These are phyloP conservation scores for Sequoia sempervirens DNA, from an alignment of 75 land plant genomes.

Conservation along the genomic window DNA sequence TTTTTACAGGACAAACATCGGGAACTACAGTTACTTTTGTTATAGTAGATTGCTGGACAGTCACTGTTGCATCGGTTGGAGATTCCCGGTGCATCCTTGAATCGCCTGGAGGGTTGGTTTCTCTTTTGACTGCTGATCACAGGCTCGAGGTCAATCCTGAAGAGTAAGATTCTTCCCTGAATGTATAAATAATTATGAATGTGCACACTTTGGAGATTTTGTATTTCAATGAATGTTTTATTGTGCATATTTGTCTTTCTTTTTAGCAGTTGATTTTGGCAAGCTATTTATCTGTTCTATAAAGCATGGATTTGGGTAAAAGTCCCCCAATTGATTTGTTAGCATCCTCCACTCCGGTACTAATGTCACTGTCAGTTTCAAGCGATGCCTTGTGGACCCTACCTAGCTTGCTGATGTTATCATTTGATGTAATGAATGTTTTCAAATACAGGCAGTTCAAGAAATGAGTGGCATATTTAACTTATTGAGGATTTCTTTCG, in stretches of 20 bases:
- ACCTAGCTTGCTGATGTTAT: not conserved
- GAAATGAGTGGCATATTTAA: not conserved
- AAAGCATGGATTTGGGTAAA: not conserved
- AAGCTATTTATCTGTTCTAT: not conserved
- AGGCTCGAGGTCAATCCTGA: slow-evolving; percentile 79
- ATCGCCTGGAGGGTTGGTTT: slow-evolving; percentile 70
- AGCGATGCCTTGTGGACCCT: too few relatives aligned
- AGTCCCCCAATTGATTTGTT: not conserved
- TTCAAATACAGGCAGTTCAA: not conserved
- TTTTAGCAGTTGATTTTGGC: not conserved
- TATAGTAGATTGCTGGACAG: slow-evolving; percentile 67
- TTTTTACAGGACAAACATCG: slow-evolving; percentile 61
- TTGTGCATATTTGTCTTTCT: not conserved
- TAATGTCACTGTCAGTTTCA: not conserved
- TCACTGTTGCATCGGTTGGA: slow-evolving; percentile 87
- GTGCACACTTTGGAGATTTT: not conserved
- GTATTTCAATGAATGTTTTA: not conserved
- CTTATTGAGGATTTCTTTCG: not conserved
- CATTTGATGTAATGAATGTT: not conserved
- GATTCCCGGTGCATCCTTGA: slow-evolving; percentile 81
- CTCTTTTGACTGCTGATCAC: slow-evolving; percentile 74
- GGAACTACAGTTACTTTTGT: slow-evolving; percentile 89
- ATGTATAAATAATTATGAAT: not conserved
- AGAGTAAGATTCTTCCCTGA: slow-evolving; percentile 49
- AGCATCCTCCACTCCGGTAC: not conserved